Evolutionary conservation across 768 basidiomycete genomes (phyloP), one percentile per base, ranked within the genome.

Genomic region (Saitozyma sp.): DNA sequence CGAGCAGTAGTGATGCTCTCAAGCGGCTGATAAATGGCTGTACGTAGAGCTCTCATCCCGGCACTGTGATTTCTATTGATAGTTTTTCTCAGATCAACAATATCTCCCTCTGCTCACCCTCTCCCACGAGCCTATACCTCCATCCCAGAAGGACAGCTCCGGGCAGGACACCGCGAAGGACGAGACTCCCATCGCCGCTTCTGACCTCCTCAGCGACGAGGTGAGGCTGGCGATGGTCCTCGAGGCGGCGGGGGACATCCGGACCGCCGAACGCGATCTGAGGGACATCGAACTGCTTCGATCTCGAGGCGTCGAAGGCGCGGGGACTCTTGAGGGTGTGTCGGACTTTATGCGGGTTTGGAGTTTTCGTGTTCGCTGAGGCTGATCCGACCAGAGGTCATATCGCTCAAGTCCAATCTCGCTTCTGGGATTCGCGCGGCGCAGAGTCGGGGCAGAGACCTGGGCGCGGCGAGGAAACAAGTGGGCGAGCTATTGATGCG

Each of bases 291-390:
- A 71, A 38, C 16, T 68, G 6, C 43, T 73, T 42, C 63, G 59
- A 42, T 19, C 49, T 4, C 59, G 56, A 50, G 68, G 68, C 16
- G 71, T 67, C 3, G 62, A 73, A 51, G 74, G 74, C 3, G 58
- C 67, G n/a, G 74, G 74, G 8, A 5, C 58, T 5, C 56, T 76
- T 1, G 71, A 73, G 45, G 55, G 74, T 76, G 52, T 48, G 71
- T 59, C 9, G 38, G 42, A 56, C 56, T 54, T 11, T 10, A 46
- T 50, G 45, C 16, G n/a, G 13, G 19, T n/a, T n/a, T 5, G 29
- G 29, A 29, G 29, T 17, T 61, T 16, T n/a, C 14, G n/a, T 29
- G 45, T 39, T 42, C 16, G 29, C 10, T 4, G 43, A 38, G 13
- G 39, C 42, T 56, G 17, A 56, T 8, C 37, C 38, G 0, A 8